Percentiles rank a stretch among this genome's conserved stretches.
These are phyloP conservation scores for Aureobasidium melanogenum DNA, from an alignment of 2,329 filamentous ascomycete species.

Conservation along the genomic window DNA sequence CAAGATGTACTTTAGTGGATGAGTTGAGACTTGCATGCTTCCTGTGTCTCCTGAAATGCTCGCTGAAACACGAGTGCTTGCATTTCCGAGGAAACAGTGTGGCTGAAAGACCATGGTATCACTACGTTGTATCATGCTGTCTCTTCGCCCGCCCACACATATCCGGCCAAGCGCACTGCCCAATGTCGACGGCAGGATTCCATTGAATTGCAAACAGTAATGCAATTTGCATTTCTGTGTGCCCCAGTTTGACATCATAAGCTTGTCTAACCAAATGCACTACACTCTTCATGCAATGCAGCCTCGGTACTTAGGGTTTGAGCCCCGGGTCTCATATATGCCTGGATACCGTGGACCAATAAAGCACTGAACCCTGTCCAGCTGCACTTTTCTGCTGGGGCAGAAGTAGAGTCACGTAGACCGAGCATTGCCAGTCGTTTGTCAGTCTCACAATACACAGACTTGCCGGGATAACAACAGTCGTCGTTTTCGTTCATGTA, in stretches of 20 bases:
- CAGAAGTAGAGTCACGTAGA: neutral
- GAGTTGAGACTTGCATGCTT: neutral
- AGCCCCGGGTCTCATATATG: neutral
- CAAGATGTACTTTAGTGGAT: neutral
- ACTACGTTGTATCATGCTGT: neutral
- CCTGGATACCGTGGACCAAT: neutral
- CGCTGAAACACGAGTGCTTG: neutral
- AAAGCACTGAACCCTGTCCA: neutral
- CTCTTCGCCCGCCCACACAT: neutral
- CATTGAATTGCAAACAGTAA: neutral
- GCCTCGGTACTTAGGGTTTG: neutral
- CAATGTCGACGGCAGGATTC: neutral
- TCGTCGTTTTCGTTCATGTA: neutral
- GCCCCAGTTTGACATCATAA: neutral
- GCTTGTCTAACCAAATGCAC: neutral
- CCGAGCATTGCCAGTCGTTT: neutral
- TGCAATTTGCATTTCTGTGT: neutral
- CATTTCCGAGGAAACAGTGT: neutral
- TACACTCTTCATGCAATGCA: neutral
- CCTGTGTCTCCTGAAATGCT: neutral
- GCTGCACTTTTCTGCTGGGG: neutral
- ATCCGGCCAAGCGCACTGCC: neutral
- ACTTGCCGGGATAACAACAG: neutral
- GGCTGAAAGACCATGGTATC: neutral
- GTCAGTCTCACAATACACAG: neutral